Evolutionary conservation across 768 basidiomycete genomes (phyloP).

Genomic region (Crepidotus variabilis): DNA sequence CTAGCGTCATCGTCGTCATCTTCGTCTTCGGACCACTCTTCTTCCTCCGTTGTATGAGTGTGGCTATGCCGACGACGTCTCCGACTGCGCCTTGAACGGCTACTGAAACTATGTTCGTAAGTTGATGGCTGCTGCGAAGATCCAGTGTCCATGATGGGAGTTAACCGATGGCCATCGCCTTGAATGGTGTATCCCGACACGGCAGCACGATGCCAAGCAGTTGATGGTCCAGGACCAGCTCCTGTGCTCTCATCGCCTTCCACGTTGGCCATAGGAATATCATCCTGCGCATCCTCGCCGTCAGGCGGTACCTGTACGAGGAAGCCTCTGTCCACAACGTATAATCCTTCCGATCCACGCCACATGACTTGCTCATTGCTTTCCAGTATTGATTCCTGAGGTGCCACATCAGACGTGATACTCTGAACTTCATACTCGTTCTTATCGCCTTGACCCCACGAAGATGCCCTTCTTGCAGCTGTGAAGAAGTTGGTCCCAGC

Average conservation of each 20-base stretch:
- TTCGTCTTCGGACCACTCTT: constrained; percentile 12
- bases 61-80: not conserved
- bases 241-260: constrained; percentile 17
- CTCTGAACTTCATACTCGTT: constrained; percentile 30
- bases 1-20: constrained; percentile 24
- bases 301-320: constrained; percentile 8
- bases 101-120: not conserved
- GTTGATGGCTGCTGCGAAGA: not conserved
- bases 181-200: not conserved
- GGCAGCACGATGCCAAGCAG: not conserved
- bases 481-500: constrained; percentile 19
- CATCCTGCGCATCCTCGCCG: constrained; percentile 3
- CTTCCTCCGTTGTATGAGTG: not conserved
- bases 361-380: constrained; percentile 34
- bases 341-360: constrained; percentile 9
- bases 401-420: constrained; percentile 15
- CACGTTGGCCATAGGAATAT: constrained; percentile 4
- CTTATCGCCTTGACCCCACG: constrained; percentile 55
- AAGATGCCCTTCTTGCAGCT: constrained; percentile 57
- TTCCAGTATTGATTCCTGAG: constrained; percentile 13
- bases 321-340: constrained; percentile 7
- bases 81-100: not conserved
- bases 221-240: constrained; percentile 18
- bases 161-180: constrained; percentile 1
- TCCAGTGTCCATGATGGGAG: constrained; percentile 1